Evolutionary conservation across 352 stramenopile genomes (phyloP).

Genomic region (Blastocystis sp.): DNA sequence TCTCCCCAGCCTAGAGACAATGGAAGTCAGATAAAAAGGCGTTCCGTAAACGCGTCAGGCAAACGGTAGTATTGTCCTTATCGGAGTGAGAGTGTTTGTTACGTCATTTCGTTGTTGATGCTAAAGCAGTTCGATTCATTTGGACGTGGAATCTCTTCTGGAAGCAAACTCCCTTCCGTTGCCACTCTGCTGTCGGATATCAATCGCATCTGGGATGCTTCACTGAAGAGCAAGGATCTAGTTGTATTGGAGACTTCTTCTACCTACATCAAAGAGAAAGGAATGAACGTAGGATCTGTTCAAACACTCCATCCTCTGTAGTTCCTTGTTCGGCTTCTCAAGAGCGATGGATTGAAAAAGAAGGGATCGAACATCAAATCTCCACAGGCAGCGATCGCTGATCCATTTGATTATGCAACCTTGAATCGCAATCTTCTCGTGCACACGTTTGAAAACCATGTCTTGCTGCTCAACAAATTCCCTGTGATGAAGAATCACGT

Average conservation of each 20-base stretch:
- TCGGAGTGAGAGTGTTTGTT: constrained; percentile 31
- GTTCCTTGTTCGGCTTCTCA: constrained; percentile 41
- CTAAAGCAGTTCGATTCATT: neutral
- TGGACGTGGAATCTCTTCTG: neutral
- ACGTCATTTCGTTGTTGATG: constrained; percentile 9
- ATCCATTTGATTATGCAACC: constrained; percentile 40
- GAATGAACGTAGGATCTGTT: constrained; percentile 16
- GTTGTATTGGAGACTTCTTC: constrained; percentile 16
- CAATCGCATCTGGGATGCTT: neutral
- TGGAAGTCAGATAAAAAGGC: constrained; percentile 46
- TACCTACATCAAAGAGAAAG: neutral
- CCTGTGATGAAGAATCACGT: constrained; percentile 53
- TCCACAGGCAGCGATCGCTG: neutral
- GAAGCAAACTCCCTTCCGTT: neutral
- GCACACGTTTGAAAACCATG: neutral
- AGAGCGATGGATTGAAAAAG: constrained; percentile 6
- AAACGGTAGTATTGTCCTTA: constrained; percentile 20
- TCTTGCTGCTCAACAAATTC: constrained; percentile 50
- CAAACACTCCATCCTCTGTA: neutral
- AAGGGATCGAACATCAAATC: constrained; percentile 54
- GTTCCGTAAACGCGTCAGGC: constrained; percentile 28
- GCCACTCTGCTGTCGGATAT: neutral
- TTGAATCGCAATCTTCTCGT: neutral
- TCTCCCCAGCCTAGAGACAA: neutral
- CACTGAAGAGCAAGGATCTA: constrained; percentile 16